phyloP scores from a whole-genome alignment of 129 eudicot genomes.

The Silybum marianum region DNA sequence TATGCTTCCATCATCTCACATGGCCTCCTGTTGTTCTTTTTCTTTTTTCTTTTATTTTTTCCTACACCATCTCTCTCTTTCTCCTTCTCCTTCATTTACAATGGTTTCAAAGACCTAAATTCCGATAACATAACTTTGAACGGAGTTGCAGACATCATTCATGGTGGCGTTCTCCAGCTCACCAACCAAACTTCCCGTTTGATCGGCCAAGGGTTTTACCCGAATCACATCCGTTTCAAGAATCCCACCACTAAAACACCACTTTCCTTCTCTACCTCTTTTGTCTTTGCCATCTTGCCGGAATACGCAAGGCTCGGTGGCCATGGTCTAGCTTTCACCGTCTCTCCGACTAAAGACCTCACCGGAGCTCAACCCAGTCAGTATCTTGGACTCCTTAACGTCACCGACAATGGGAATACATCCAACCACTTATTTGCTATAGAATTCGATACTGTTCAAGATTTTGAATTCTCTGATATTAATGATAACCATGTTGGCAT shows the following conservation, averaged over 20 bases:
- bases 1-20: constrained; percentile 28
- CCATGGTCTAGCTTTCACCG: constrained; percentile 76
- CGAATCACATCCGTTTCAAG: constrained; percentile 45
- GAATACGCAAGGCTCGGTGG: constrained; percentile 63
- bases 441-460: constrained; percentile 75
- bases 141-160: constrained; percentile 42
- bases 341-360: constrained; percentile 51
- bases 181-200: constrained; percentile 46
- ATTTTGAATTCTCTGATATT: constrained; percentile 59
- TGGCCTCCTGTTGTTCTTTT: neutral
- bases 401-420: constrained; percentile 54
- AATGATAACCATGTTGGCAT: constrained; percentile 76
- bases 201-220: constrained; percentile 62
- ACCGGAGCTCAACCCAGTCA: constrained; percentile 65
- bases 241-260: constrained; percentile 41
- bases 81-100: constrained; percentile 42
- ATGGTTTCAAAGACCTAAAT: constrained; percentile 47
- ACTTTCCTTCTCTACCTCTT: constrained; percentile 69
- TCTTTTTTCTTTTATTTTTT: neutral
- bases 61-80: constrained; percentile 13
- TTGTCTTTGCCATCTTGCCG: constrained; percentile 67
- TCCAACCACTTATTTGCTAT: constrained; percentile 78
- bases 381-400: constrained; percentile 70
- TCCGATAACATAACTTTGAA: constrained; percentile 30
- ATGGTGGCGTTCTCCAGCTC: constrained; percentile 46